Evolutionary conservation across 2,329 filamentous ascomycete species (phyloP).

Genomic region (Nakataea oryzae): DNA sequence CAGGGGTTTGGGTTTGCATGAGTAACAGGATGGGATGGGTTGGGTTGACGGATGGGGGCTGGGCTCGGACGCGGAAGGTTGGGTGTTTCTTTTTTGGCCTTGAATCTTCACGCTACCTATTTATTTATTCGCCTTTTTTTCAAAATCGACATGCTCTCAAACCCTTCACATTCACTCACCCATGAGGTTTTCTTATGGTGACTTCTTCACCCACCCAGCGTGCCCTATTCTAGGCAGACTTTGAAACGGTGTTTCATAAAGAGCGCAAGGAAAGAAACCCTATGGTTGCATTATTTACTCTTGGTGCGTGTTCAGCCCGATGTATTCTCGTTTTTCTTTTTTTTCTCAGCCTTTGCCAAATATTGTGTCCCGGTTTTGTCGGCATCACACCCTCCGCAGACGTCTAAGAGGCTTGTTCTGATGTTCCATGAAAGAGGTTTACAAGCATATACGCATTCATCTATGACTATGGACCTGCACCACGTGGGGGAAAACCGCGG

Average conservation of each 20-base stretch:
- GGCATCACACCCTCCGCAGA: too few species aligned
- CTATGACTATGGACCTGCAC: too few species aligned
- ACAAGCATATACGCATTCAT: too few species aligned
- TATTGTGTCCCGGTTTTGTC: background rate
- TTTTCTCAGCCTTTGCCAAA: too few species aligned
- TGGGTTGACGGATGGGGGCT: background rate
- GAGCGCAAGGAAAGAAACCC: background rate
- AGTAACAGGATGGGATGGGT: constrained; percentile 3
- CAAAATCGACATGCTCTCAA: background rate
- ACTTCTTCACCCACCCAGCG: background rate
- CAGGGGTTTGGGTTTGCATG: constrained; percentile 81
- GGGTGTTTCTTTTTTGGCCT: background rate
- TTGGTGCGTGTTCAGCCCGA: background rate
- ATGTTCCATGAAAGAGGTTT: too few species aligned
- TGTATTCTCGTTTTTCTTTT: too few species aligned
- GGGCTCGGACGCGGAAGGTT: background rate
- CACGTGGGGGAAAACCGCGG: too few species aligned
- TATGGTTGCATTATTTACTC: background rate
- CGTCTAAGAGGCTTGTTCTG: too few species aligned
- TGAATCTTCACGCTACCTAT: background rate
- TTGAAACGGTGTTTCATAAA: background rate
- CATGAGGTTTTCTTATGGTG: background rate
- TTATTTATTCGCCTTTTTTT: background rate
- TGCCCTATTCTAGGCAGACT: background rate
- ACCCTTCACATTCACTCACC: background rate